Base-by-base conservation (phyloP, 108 stramenopile species). In the Nannochloropsis salina region DNA sequence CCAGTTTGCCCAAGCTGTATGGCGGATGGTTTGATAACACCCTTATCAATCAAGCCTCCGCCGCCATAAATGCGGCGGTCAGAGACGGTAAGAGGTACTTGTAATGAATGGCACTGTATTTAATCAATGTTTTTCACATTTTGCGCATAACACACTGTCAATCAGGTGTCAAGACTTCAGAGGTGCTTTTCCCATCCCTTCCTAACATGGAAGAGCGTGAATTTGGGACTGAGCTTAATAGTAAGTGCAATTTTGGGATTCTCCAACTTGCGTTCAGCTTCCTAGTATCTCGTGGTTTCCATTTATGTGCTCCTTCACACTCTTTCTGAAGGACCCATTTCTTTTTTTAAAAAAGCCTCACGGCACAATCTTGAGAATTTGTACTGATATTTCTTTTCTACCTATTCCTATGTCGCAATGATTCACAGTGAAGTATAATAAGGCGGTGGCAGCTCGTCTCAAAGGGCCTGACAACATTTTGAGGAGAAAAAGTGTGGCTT, bases 11-110 rank as follows among this genome's bases (percentile, higher is more conserved):
- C 15, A 74, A 74, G n/a, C 61, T 74, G 61, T 74, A 74, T 74
- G 61, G 61, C 20, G 61, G 61, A n/a, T 74, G 61, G 61, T 74
- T 74, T n/a, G 61, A 74, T n/a, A 74, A 74, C n/a, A 74, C 61
- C n/a, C 61, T 74, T n/a, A 0, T 74, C 61, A n/a, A 74, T 74
- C 61, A 74, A 74, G 61, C 61, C 15, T 74, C 61, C 2, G 61
- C 61, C 15, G 61, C 61, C 61, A 74, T 74, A 15, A 74, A 15
- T n/a, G 61, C 61, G 61, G 61, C 61, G 3, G 15, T 74, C 20
- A 74, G n/a, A 74, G 61, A 74, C 61, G 61, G 61, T 74, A 74
- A 15, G 61, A n/a, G 61, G n/a, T 74, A 74, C 15, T 74, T 6
- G 61, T 8, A n/a, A 8, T n/a, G 61, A 15, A 74, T n/a, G 4